Base-by-base conservation (phyloP, 805 yeast genomes). In the Yamadazyma tumulicola region DNA sequence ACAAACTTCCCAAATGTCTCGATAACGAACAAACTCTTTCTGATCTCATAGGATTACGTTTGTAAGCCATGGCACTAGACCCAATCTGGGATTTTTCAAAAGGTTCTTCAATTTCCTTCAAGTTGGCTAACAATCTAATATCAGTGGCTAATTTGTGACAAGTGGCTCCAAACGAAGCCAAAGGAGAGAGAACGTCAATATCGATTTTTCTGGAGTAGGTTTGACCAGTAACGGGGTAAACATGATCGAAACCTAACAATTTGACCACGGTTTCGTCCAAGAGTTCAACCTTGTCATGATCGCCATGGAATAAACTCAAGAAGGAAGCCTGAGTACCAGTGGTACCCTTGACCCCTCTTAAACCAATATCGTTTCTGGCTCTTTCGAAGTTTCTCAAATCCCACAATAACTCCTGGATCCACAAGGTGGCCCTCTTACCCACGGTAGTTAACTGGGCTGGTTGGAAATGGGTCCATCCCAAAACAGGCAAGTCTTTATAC, bases 391-490 rank as follows among this genome's bases (percentile, higher is more conserved):
- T 93, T 69, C 98, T 79, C 63, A 93, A 76, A 67, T 93, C 98
- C 98, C 97, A 93, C 53, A 93, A 73, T 52, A 93, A 72, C 65
- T 93, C 98, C 73, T 93, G 98, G 51, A 93, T 72, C 98, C 98
- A 93, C 56, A 93, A 72, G 29, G 97, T 88, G 37, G 95, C 94
- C 68, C 98, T 83, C 74, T 93, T 93, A 61, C 98, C 98, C 45
- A 93, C 95, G 21, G 98, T 93, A 48, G 97, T 91, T 61, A 93
- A 78, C 71, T 93, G 98, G 35, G 98, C 98, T 11, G 98, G 98
- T 72, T 93, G 98, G 79, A 93, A 93, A 66, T 93, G 98, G 38
- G 98, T 93, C 97, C 97, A 93, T 22, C 98, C 98, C 47, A 93
- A 75, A 28, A 89, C 96, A 23, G 98, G 97, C 64, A 89, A 64